Percentiles rank a stretch among this genome's conserved stretches.
phyloP scores from a whole-genome alignment of 768 basidiomycete species.

The Agaricus bisporus region DNA sequence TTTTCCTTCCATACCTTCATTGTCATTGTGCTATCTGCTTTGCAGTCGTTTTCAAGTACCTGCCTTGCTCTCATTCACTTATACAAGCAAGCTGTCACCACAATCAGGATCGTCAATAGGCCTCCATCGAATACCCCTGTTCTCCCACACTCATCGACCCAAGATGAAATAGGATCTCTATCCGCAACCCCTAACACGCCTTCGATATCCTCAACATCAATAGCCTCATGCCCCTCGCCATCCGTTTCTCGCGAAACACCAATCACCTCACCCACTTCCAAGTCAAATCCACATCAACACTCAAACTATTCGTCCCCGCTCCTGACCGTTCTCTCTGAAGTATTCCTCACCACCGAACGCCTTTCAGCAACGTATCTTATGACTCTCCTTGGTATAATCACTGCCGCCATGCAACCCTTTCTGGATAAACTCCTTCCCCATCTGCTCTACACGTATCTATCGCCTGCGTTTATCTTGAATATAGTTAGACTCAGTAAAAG shows the following conservation, averaged over 20 bases:
- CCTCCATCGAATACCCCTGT: constrained; percentile 20
- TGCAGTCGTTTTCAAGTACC: constrained; percentile 65
- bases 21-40: constrained; percentile 65
- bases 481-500: constrained; percentile 53
- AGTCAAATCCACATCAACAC: constrained; percentile 17
- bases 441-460: constrained; percentile 49
- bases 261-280: not conserved
- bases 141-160: constrained; percentile 6
- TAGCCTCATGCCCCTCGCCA: constrained; percentile 10
- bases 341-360: constrained; percentile 43
- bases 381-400: constrained; percentile 39
- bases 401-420: constrained; percentile 43
- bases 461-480: constrained; percentile 45
- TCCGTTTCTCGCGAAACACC: constrained; percentile 12
- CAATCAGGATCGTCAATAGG: constrained; percentile 63
- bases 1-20: constrained; percentile 49
- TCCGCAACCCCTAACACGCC: constrained; percentile 10
- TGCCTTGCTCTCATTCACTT: constrained; percentile 63
- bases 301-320: constrained; percentile 32
- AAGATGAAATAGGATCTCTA: not conserved
- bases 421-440: constrained; percentile 71
- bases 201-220: constrained; percentile 16
- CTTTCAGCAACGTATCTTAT: constrained; percentile 41
- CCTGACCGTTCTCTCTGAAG: constrained; percentile 39
- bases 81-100: constrained; percentile 58